Evolutionary conservation across 805 yeast genomes (phyloP).

Genomic region (Ogataea henricii): DNA sequence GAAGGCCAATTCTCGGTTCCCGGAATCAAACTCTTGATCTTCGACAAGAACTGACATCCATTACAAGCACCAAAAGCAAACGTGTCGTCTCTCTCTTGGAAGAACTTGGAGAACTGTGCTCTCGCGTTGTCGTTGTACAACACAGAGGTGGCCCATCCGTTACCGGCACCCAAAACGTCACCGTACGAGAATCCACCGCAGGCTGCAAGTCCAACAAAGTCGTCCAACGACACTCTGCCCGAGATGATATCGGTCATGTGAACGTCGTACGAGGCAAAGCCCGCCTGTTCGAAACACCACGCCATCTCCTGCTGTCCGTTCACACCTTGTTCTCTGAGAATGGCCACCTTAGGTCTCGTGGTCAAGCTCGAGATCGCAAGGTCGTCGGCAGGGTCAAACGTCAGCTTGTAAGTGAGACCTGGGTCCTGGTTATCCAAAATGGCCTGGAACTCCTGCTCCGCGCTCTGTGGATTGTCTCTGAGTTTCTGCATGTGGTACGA

Average conservation of each 20-base stretch:
- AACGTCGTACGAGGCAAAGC: slow-evolving; percentile 90
- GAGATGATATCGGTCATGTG: slow-evolving; percentile 91
- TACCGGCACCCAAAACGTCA: slow-evolving; percentile 98
- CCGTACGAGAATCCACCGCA: slow-evolving; percentile 99
- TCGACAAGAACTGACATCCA: slow-evolving; percentile 95
- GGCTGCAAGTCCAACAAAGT: slow-evolving; percentile 92
- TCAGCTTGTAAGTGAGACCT: slow-evolving; percentile 79
- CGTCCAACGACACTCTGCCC: slow-evolving; percentile 70
- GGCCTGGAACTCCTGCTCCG: slow-evolving; percentile 79
- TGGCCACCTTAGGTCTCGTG: slow-evolving; percentile 84
- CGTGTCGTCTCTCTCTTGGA: slow-evolving; percentile 84
- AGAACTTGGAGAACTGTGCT: slow-evolving; percentile 74
- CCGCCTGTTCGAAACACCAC: slow-evolving; percentile 92
- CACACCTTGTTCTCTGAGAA: slow-evolving; percentile 97
- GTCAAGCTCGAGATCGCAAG: slow-evolving; percentile 40
- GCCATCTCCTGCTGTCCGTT: slow-evolving; percentile 99
- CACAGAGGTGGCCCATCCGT: slow-evolving; percentile 98
- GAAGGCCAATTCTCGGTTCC: slow-evolving; percentile 96
- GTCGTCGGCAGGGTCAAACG: slow-evolving; percentile 62
- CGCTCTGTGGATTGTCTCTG: slow-evolving; percentile 91
- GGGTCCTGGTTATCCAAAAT: slow-evolving; percentile 85
- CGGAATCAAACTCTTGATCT: slow-evolving; percentile 83
- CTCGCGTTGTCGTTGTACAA: slow-evolving; percentile 79
- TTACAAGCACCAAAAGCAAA: slow-evolving; percentile 98
- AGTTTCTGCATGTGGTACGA: slow-evolving; percentile 87